Conservation (phyloP, 257 asterid genomes). For the Capsicum baccatum region DNA sequence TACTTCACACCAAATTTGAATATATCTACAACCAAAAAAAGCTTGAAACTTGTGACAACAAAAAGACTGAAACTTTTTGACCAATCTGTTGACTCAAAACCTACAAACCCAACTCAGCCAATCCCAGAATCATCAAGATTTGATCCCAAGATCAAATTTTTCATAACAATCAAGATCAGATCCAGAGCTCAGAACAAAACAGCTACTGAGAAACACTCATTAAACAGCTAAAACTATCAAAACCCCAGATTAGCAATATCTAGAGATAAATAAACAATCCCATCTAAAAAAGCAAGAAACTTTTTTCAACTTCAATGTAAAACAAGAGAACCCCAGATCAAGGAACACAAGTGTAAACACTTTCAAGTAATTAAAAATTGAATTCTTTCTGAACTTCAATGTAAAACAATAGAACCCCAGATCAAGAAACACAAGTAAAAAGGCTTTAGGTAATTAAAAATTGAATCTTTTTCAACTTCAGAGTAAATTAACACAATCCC, state of each 20-base stretch:
- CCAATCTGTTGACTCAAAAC: slow-evolving; percentile 29
- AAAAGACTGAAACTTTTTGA: slow-evolving; percentile 25
- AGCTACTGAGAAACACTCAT: slow-evolving; percentile 30
- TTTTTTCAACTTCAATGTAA: slow-evolving; percentile 34
- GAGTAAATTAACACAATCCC: neutral
- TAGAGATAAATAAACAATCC: slow-evolving; percentile 38
- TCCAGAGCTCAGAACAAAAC: slow-evolving; percentile 50
- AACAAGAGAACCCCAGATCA: slow-evolving; percentile 52
- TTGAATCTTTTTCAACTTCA: slow-evolving; percentile 31
- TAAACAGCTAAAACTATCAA: slow-evolving; percentile 42
- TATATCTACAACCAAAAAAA: slow-evolving; percentile 47
- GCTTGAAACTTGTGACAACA: slow-evolving; percentile 28
- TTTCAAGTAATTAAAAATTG: slow-evolving; percentile 36
- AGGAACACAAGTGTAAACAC: slow-evolving; percentile 23
- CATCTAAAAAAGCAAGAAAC: slow-evolving; percentile 36
- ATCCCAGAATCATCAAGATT: slow-evolving; percentile 73
- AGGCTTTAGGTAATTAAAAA: slow-evolving; percentile 37
- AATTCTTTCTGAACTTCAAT: slow-evolving; percentile 34
- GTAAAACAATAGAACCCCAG: slow-evolving; percentile 44
- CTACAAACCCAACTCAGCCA: slow-evolving; percentile 54
- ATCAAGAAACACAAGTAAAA: slow-evolving; percentile 42
- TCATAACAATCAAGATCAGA: slow-evolving; percentile 57
- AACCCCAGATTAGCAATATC: slow-evolving; percentile 19
- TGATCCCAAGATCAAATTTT: slow-evolving; percentile 51
- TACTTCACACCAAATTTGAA: slow-evolving; percentile 42